These are phyloP conservation scores for Aquilaria sinensis DNA, from an alignment of 345 rosid genomes.

Conservation along the genomic window DNA sequence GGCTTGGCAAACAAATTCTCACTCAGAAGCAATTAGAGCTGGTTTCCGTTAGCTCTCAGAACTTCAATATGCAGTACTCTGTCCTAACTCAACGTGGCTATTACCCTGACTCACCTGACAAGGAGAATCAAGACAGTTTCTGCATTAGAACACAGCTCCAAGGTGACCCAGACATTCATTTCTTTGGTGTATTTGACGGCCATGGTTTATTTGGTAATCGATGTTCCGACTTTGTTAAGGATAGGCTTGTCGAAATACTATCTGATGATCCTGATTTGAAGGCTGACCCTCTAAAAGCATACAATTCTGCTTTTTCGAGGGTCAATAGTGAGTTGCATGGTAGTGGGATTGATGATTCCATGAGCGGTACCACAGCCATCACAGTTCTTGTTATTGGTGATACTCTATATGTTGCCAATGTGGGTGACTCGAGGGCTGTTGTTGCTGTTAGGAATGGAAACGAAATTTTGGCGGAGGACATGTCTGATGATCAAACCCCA, in stretches of 20 bases:
- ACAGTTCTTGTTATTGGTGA: constrained; percentile 87
- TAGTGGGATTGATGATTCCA: constrained; percentile 79
- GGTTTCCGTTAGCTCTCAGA: constrained; percentile 57
- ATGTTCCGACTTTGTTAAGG: constrained; percentile 75
- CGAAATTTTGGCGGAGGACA: constrained; percentile 57
- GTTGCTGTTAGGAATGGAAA: constrained; percentile 64
- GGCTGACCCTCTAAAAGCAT: constrained; percentile 74
- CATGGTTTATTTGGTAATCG: constrained; percentile 77
- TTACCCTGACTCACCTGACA: constrained; percentile 77
- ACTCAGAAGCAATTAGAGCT: constrained; percentile 54
- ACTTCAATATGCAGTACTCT: constrained; percentile 67
- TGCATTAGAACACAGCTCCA: constrained; percentile 62
- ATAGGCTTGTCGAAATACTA: constrained; percentile 60
- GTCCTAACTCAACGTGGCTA: constrained; percentile 71
- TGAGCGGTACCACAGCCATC: constrained; percentile 96
- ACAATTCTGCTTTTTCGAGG: constrained; percentile 50
- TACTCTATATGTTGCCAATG: constrained; percentile 82
- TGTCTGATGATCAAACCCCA: constrained; percentile 94
- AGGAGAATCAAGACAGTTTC: constrained; percentile 84
- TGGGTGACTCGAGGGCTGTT: constrained; percentile 97
- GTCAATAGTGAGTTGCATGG: constrained; percentile 63
- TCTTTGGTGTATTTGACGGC: constrained; percentile 94
- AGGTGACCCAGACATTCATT: constrained; percentile 85
- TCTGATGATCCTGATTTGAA: constrained; percentile 48
- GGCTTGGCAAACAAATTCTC: constrained; percentile 34